Evolutionary conservation across 2,329 filamentous ascomycete species (phyloP).

Genomic region (Capronia americana): DNA sequence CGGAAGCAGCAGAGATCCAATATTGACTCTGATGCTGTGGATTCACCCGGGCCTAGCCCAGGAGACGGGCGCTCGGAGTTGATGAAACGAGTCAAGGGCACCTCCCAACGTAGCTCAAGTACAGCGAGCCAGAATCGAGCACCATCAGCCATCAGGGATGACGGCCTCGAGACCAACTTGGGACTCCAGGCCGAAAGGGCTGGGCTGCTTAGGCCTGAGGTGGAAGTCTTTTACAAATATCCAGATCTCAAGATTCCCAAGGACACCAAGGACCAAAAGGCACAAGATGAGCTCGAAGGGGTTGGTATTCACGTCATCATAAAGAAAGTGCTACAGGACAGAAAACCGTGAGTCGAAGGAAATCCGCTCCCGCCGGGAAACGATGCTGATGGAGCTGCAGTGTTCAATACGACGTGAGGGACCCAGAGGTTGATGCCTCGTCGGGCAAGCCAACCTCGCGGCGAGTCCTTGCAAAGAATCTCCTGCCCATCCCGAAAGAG

Average conservation of each 20-base stretch:
- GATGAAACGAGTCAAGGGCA: constrained; percentile 52
- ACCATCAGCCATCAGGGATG: constrained; percentile 50
- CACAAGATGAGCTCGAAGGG: constrained; percentile 55
- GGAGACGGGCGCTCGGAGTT: constrained; percentile 49
- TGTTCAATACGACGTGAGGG: constrained; percentile 37
- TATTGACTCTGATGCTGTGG: constrained; percentile 52
- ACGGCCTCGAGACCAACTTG: constrained; percentile 48
- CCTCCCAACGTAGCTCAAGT: constrained; percentile 48
- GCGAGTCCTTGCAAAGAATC: constrained; percentile 72
- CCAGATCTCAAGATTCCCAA: constrained; percentile 38
- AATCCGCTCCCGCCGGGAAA: constrained; percentile 7
- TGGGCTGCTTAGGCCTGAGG: constrained; percentile 53
- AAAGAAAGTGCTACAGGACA: constrained; percentile 75
- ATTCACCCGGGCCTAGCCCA: constrained; percentile 54
- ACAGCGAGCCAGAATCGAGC: constrained; percentile 38
- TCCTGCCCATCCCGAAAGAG: constrained; percentile 75
- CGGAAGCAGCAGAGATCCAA: constrained; percentile 50
- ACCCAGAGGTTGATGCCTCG: constrained; percentile 36
- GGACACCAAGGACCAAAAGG: constrained; percentile 53
- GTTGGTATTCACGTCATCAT: constrained; percentile 77
- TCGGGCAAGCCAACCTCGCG: constrained; percentile 46
- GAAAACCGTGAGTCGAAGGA: constrained; percentile 62
- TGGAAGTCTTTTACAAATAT: constrained; percentile 59
- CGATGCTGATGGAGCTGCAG: constrained; percentile 27
- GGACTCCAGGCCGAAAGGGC: constrained; percentile 53